Evolutionary conservation across 768 basidiomycete species (phyloP).

Genomic region (Tremella yokohamensis): DNA sequence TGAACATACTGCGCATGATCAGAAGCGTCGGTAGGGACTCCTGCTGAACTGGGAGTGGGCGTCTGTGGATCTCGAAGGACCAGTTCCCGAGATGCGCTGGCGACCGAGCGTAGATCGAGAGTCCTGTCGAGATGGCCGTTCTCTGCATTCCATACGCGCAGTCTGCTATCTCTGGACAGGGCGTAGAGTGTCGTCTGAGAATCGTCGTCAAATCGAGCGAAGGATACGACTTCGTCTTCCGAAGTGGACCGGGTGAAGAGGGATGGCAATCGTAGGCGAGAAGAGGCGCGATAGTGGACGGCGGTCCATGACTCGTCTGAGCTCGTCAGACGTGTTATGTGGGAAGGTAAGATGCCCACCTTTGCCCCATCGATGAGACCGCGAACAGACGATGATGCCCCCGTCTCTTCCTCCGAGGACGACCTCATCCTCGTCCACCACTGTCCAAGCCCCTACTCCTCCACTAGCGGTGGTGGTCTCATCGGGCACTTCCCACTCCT

Average conservation of each 20-base stretch:
- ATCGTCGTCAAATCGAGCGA: slow-evolving; percentile 19
- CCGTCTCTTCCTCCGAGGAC: slow-evolving; percentile 39
- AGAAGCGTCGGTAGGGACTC: neutral
- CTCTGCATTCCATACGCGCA: slow-evolving; percentile 72
- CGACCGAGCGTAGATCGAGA: slow-evolving; percentile 48
- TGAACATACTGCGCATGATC: neutral
- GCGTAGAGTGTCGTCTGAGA: slow-evolving; percentile 57
- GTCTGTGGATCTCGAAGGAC: slow-evolving; percentile 25
- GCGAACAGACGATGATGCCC: slow-evolving; percentile 28
- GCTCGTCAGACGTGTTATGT: neutral
- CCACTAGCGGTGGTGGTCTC: slow-evolving; percentile 24
- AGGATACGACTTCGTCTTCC: slow-evolving; percentile 35
- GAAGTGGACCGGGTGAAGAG: slow-evolving; percentile 32
- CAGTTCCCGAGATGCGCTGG: slow-evolving; percentile 37
- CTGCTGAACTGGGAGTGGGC: neutral
- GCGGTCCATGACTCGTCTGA: slow-evolving; percentile 23
- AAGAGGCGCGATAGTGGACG: slow-evolving; percentile 30
- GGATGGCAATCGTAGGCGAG: slow-evolving; percentile 32
- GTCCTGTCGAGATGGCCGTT: slow-evolving; percentile 67
- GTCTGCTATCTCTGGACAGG: slow-evolving; percentile 76
- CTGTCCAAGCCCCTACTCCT: slow-evolving; percentile 29
- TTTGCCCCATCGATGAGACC: slow-evolving; percentile 14
- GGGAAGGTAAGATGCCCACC: slow-evolving; percentile 18
- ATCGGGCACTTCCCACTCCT: slow-evolving; percentile 35
- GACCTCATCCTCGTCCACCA: slow-evolving; percentile 31